Evolutionary conservation across 495 filamentous ascomycete species (phyloP), one percentile per base, ranked within the genome.

Genomic region (Trichoderma reesei): DNA sequence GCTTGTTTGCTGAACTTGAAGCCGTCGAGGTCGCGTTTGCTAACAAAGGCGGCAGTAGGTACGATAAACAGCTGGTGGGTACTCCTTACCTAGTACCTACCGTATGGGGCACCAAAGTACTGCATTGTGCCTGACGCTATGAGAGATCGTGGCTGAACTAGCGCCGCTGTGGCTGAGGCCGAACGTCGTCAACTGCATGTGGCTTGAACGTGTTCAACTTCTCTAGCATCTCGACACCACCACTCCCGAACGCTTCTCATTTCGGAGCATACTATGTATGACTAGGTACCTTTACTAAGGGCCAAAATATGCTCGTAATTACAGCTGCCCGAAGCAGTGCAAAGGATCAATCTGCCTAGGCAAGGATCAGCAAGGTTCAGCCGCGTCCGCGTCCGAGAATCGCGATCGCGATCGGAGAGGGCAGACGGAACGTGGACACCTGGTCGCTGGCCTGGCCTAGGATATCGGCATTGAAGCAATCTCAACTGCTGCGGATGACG

Each of bases 351-450:
- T 56, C 34, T 56, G 51, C 51, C 13, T 9, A 9, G 51, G 51
- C 51, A 56, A 56, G 51, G 51, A 26, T 56, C 51, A 56, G 16
- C 51, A 34, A 33, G 51, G 51, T 31, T 56, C 20, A 9, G 51
- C 51, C 10, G 51, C 20, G 51, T 36, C 51, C 51, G 26, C 51
- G 51, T 33, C 51, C 51, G 51, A 56, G 51, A 26, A 56, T 56
- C 51, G 51, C 51, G 51, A 56, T 56, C 51, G 51, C 51, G 51
- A 56, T 56, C 51, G 51, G 51, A 56, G 51, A 34, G 31, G 51
- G n/a, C n/a, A n/a, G n/a, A n/a, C 51, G 34, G 51, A 56, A 56
- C 51, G 51, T 56, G 51, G 51, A 56, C 20, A 34, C 51, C 51
- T 31, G 51, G 51, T 56, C 51, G 51, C 51, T 33, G 7, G 5